Evolutionary conservation across 371 early-diverging fungal species (phyloP).

Genomic region (Mortierella sp.): DNA sequence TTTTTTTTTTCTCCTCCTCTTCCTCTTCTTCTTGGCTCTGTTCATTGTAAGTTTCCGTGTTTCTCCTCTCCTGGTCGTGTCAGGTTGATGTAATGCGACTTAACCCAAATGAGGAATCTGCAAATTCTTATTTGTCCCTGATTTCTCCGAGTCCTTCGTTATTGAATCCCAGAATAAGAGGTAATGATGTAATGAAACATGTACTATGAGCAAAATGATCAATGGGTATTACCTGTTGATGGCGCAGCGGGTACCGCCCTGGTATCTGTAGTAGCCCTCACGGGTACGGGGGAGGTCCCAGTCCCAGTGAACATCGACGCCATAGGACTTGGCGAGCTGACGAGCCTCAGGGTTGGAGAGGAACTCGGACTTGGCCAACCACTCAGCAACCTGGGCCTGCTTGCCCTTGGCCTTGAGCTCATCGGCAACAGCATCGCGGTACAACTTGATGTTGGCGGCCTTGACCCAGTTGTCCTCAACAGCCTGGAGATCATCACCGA

Average conservation of each 20-base stretch:
- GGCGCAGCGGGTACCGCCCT: slow-evolving; percentile 94
- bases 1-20: not conserved
- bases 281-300: slow-evolving; percentile 94
- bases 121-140: slow-evolving; percentile 11
- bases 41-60: not conserved
- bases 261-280: slow-evolving; percentile 97
- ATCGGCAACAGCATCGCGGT: slow-evolving; percentile 85
- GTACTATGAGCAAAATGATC: not conserved
- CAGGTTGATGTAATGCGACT: slow-evolving; percentile 18
- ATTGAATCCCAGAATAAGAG: not conserved
- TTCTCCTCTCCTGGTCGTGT: not conserved
- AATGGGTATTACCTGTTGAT: slow-evolving; percentile 72
- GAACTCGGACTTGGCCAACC: slow-evolving; percentile 66
- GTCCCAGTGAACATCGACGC: slow-evolving; percentile 90
- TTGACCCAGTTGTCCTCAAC: slow-evolving; percentile 93
- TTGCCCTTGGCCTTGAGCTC: slow-evolving; percentile 73
- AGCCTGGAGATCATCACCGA: slow-evolving; percentile 82
- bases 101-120: slow-evolving; percentile 17
- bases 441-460: slow-evolving; percentile 88
- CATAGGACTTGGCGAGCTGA: slow-evolving; percentile 80
- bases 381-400: slow-evolving; percentile 62
- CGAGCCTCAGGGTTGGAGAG: slow-evolving; percentile 90
- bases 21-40: not conserved
- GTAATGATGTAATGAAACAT: too few species aligned
- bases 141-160: not conserved